Evolutionary conservation across 768 basidiomycete genomes (phyloP).

Genomic region (Tulasnella sp.): DNA sequence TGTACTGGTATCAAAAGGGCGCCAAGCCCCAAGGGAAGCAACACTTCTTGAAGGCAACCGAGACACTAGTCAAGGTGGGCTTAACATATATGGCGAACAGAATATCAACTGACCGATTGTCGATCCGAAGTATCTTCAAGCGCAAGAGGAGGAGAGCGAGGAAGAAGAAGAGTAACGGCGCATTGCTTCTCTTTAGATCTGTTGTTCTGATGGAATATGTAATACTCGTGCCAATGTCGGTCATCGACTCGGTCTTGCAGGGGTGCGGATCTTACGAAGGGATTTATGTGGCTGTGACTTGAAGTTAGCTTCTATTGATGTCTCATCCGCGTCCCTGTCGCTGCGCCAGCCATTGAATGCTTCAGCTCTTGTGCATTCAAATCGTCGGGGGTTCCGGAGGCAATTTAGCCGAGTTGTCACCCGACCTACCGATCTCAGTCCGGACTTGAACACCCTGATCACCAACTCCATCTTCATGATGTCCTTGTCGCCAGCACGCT

Average conservation of each 20-base stretch:
- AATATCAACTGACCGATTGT: background rate
- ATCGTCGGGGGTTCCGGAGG: background rate
- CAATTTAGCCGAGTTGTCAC: constrained; percentile 6
- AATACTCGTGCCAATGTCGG: background rate
- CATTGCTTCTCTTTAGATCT: background rate
- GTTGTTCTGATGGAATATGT: background rate
- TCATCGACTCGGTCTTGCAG: no score
- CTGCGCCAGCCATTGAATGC: no score
- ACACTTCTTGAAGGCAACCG: constrained; percentile 84
- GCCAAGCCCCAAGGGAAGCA: constrained; percentile 91
- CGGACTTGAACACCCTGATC: background rate
- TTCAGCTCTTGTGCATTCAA: no score
- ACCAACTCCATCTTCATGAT: constrained; percentile 27
- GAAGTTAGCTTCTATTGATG: no score
- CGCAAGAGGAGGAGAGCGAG: constrained; percentile 1
- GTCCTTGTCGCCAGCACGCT: constrained; percentile 57
- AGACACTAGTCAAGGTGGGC: constrained; percentile 76
- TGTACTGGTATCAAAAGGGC: constrained; percentile 97
- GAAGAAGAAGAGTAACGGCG: background rate
- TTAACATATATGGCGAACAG: background rate
- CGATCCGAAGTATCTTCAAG: background rate
- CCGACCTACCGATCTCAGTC: background rate
- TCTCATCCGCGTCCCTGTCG: no score
- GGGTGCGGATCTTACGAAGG: no score
- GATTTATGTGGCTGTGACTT: no score